These are phyloP conservation scores for Astragalus membranaceus DNA, from an alignment of 306 rosid genomes.

Conservation along the genomic window DNA sequence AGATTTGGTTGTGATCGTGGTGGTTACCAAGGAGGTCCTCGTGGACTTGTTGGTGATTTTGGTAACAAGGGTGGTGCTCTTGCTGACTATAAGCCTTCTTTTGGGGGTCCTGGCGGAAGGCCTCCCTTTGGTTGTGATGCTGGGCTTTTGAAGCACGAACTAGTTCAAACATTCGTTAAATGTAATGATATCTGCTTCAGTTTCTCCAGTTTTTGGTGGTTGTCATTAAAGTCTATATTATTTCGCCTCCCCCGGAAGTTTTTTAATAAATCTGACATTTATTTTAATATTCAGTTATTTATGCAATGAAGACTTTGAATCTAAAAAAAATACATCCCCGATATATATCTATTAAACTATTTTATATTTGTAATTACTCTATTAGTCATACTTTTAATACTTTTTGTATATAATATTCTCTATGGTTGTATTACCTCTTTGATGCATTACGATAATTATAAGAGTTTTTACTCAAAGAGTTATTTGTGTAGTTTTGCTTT, in stretches of 20 bases:
- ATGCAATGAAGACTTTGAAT: conserved; percentile 21
- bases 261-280: not conserved
- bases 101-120: conserved; percentile 71
- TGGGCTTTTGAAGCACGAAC: conserved; percentile 43
- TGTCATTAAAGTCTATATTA: conserved; percentile 7
- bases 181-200: not conserved
- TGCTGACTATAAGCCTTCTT: conserved; percentile 69
- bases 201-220: conserved; percentile 16
- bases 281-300: not conserved
- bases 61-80: conserved; percentile 83
- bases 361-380: no score
- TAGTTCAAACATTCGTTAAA: conserved; percentile 24
- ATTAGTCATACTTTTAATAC: no score
- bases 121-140: conserved; percentile 75
- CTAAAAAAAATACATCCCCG: no score
- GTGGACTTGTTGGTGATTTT: conserved; percentile 62
- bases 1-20: conserved; percentile 84
- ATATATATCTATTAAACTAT: no score
- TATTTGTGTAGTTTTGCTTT: no score
- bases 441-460: no score
- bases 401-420: no score
- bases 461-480: no score
- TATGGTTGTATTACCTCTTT: no score
- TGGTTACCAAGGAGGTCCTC: conserved; percentile 75
- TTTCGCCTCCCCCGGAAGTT: not conserved